Conservation (phyloP, 257 asterid genomes). For the Plectranthus barbatus region DNA sequence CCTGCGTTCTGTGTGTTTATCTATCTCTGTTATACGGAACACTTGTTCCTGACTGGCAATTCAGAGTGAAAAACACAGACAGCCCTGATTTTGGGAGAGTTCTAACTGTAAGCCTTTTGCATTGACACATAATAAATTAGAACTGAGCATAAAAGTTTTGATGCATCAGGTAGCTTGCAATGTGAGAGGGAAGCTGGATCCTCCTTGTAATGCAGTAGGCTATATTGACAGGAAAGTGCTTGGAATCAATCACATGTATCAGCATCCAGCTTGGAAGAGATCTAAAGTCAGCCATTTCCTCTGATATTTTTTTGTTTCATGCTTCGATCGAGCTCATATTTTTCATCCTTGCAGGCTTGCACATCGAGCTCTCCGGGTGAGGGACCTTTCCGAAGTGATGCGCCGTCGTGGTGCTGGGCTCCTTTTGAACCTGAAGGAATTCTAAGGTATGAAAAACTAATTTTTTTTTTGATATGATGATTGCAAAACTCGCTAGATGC, state of each 20-base stretch:
- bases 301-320: background rate
- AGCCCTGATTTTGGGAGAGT: slow-evolving; percentile 46
- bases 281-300: slow-evolving; percentile 32
- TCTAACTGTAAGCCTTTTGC: slow-evolving; percentile 43
- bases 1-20: slow-evolving; percentile 43
- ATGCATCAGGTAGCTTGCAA: slow-evolving; percentile 46
- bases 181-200: slow-evolving; percentile 53
- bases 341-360: slow-evolving; percentile 49
- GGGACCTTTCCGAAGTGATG: slow-evolving; percentile 57
- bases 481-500: too few species aligned
- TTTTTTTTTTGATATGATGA: too few species aligned
- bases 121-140: too few species aligned
- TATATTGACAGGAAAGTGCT: slow-evolving; percentile 59
- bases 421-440: slow-evolving; percentile 84
- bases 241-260: slow-evolving; percentile 68
- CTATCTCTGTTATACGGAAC: slow-evolving; percentile 47
- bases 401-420: slow-evolving; percentile 72
- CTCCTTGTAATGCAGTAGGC: slow-evolving; percentile 80
- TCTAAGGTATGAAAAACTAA: slow-evolving; percentile 63
- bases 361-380: slow-evolving; percentile 47
- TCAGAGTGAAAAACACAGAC: slow-evolving; percentile 35
- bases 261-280: slow-evolving; percentile 75
- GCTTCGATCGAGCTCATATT: background rate
- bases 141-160: background rate
- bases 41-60: slow-evolving; percentile 72